phyloP scores from a whole-genome alignment of 2,329 filamentous ascomycete genomes.

The Cercospora beticola region DNA sequence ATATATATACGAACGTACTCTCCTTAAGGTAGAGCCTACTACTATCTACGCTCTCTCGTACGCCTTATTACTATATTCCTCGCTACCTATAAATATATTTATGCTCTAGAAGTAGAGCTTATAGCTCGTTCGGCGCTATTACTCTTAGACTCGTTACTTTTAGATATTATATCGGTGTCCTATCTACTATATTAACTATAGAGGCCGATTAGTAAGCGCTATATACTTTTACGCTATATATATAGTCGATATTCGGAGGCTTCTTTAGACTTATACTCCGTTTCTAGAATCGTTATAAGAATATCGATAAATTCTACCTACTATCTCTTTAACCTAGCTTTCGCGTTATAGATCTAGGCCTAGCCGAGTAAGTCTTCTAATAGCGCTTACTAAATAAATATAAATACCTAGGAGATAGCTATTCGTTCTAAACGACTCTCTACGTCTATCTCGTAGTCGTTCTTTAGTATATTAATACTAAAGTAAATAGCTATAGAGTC shows the following conservation, averaged over 20 bases:
- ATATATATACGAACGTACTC: neutral
- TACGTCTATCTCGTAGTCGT: constrained; percentile 4
- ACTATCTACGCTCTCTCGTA: neutral
- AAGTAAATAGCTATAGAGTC: constrained; percentile 7
- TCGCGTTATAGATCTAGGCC: constrained; percentile 1
- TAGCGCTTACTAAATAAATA: constrained; percentile 9
- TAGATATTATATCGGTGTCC: neutral
- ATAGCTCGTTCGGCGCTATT: neutral
- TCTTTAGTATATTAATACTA: neutral
- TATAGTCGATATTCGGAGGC: constrained; percentile 2
- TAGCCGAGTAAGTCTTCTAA: neutral
- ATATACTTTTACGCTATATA: neutral
- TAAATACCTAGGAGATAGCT: constrained; percentile 13
- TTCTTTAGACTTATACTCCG: neutral
- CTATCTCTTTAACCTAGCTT: constrained; percentile 2
- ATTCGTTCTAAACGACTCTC: constrained; percentile 11
- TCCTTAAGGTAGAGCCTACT: neutral
- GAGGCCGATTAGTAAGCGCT: neutral
- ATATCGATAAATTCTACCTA: constrained; percentile 10
- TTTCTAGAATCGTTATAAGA: constrained; percentile 2
- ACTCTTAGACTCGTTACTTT: neutral
- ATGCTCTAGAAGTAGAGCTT: neutral
- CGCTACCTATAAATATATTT: neutral
- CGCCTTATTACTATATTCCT: neutral
- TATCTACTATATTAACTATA: neutral